Percentiles rank a stretch among this genome's conserved stretches.
Evolutionary conservation across 768 basidiomycete genomes (phyloP).

Genomic region (Tricholoma hemisulphureum): DNA sequence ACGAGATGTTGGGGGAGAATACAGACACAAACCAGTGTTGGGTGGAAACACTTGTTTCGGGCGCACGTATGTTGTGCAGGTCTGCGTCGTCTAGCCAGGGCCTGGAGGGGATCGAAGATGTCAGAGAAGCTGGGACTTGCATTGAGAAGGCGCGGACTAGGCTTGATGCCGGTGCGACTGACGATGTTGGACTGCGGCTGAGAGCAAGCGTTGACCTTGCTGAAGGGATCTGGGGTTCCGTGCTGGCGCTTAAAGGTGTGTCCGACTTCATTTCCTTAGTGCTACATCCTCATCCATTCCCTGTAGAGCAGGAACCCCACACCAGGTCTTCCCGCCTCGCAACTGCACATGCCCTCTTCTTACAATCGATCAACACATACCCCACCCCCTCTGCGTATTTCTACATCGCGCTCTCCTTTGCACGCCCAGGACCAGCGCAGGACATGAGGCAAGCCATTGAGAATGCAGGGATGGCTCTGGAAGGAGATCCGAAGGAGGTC

Average conservation of each 20-base stretch:
- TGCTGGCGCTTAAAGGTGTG: constrained; percentile 70
- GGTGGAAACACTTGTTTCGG: constrained; percentile 76
- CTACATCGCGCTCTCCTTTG: constrained; percentile 76
- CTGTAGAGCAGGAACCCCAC: constrained; percentile 61
- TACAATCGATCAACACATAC: constrained; percentile 44
- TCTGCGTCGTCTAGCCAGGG: constrained; percentile 32
- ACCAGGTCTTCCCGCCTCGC: constrained; percentile 59
- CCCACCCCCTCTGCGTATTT: constrained; percentile 64
- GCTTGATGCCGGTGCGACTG: constrained; percentile 43
- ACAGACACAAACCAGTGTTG: constrained; percentile 68
- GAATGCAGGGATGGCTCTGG: constrained; percentile 70
- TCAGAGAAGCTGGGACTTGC: constrained; percentile 57
- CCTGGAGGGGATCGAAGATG: constrained; percentile 55
- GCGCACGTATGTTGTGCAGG: constrained; percentile 73
- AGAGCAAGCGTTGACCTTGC: constrained; percentile 61
- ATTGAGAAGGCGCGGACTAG: constrained; percentile 61
- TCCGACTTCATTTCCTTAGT: background rate
- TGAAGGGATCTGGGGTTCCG: constrained; percentile 70
- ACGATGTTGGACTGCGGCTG: constrained; percentile 35
- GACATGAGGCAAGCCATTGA: constrained; percentile 67
- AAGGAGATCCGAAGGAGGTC: constrained; percentile 58
- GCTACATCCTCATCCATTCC: background rate
- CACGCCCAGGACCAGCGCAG: constrained; percentile 61
- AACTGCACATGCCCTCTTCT: constrained; percentile 52
- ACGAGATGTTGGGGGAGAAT: constrained; percentile 36